phyloP scores from a whole-genome alignment of 2,329 filamentous ascomycete species.

The Cladosporium sp. region DNA sequence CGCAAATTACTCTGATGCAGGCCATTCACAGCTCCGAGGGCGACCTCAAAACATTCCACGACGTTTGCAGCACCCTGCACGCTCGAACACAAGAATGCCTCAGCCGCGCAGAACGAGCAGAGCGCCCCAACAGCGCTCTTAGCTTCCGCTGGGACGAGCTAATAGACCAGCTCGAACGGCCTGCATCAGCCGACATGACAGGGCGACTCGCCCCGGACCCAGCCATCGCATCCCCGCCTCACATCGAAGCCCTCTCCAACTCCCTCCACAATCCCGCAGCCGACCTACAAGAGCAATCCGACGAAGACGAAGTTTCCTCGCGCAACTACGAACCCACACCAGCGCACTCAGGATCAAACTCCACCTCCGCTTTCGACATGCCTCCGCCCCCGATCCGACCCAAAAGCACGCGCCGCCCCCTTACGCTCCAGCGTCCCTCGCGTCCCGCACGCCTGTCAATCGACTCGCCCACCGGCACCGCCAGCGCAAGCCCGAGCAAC shows the following conservation, averaged over 20 bases:
- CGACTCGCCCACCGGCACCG: conserved; percentile 15
- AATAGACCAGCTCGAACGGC: conserved; percentile 38
- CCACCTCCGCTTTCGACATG: conserved; percentile 8
- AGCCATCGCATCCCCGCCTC: conserved; percentile 22
- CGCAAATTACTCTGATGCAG: conserved; percentile 29
- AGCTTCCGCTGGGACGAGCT: conserved; percentile 49
- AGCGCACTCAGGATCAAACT: conserved; percentile 6
- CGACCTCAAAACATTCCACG: conserved; percentile 45
- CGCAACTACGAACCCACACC: conserved; percentile 14
- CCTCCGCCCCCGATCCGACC: conserved; percentile 8
- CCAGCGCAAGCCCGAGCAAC: conserved; percentile 25
- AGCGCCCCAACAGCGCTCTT: conserved; percentile 43
- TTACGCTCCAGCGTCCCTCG: conserved; percentile 18
- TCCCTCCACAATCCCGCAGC: conserved; percentile 5
- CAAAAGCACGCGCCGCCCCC: conserved; percentile 17
- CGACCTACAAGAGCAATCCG: conserved; percentile 19
- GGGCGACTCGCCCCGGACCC: conserved; percentile 26
- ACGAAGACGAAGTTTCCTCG: conserved; percentile 13
- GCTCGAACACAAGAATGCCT: conserved; percentile 46
- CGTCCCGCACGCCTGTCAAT: conserved; percentile 4
- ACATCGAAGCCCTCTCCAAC: conserved; percentile 1
- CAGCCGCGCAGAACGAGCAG: conserved; percentile 46
- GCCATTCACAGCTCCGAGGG: conserved; percentile 33
- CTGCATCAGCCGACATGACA: conserved; percentile 22
- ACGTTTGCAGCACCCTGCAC: conserved; percentile 42